Percentiles rank a stretch among this genome's conserved stretches.
Conservation (phyloP, 139 green algal species). For the Limnomonas spitsbergensis region DNA sequence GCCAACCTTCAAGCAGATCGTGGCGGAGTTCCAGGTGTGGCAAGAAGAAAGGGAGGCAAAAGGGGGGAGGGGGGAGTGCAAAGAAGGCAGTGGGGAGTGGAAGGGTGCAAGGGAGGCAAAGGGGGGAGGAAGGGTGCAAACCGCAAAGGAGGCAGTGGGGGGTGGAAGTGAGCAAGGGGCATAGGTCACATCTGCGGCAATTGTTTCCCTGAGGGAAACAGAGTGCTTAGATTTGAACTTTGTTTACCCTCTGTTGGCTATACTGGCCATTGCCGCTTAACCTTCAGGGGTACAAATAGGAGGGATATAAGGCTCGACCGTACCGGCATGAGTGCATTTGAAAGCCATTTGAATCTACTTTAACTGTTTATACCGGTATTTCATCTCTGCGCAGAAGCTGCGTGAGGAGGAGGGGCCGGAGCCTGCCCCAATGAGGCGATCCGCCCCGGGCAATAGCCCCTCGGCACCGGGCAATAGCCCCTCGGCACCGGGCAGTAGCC, state of each 20-base stretch:
- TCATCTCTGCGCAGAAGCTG: not conserved
- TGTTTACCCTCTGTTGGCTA: not conserved
- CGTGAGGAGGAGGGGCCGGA: not conserved
- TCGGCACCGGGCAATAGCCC: too few relatives aligned
- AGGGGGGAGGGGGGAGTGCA: too few relatives aligned
- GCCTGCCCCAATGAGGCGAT: not conserved
- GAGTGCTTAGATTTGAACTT: not conserved
- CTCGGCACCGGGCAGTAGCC: too few relatives aligned
- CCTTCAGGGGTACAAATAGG: too few relatives aligned
- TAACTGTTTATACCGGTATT: not conserved
- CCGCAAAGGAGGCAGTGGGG: too few relatives aligned
- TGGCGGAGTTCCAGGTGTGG: slow-evolving; percentile 23
- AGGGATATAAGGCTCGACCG: not conserved
- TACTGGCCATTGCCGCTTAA: not conserved
- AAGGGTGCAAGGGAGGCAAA: too few relatives aligned
- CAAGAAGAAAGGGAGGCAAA: too few relatives aligned
- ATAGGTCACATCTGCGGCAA: not conserved
- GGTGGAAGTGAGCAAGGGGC: too few relatives aligned
- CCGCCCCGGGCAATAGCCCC: too few relatives aligned
- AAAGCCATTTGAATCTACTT: not conserved
- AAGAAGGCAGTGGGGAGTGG: too few relatives aligned
- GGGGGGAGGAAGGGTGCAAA: too few relatives aligned
- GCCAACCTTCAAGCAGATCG: slow-evolving; percentile 61
- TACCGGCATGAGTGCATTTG: not conserved
- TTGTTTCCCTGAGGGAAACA: not conserved